Evolutionary conservation across 169 alveolate genomes (phyloP).

Genomic region (Sarcocystis neurona): DNA sequence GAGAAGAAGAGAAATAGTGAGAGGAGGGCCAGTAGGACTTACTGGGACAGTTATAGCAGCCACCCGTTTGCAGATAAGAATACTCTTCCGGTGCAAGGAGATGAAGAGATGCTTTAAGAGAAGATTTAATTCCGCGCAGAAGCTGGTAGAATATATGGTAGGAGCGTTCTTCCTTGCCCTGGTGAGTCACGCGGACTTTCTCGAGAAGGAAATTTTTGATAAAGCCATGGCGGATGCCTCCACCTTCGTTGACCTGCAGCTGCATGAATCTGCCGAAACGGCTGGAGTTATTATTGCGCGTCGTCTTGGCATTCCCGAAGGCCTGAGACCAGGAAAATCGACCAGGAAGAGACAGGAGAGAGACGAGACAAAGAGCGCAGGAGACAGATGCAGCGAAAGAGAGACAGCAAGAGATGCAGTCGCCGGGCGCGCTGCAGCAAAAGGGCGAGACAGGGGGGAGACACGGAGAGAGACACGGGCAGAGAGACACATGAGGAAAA

Average conservation of each 20-base stretch:
- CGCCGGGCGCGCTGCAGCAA: too few relatives aligned
- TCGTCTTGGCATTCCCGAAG: slow-evolving; percentile 98
- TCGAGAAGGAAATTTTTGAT: slow-evolving; percentile 93
- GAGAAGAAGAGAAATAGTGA: too few relatives aligned
- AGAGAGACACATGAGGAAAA: too few relatives aligned
- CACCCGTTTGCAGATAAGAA: slow-evolving; percentile 12
- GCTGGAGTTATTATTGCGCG: slow-evolving; percentile 94
- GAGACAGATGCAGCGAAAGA: not conserved
- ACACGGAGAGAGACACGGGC: too few relatives aligned
- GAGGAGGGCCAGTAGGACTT: too few relatives aligned
- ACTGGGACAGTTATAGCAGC: slow-evolving; percentile 39
- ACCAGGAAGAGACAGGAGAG: not conserved
- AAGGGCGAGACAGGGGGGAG: too few relatives aligned
- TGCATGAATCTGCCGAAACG: slow-evolving; percentile 96
- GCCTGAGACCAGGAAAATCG: slow-evolving; percentile 74
- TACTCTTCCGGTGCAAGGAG: slow-evolving; percentile 1
- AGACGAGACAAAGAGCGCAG: not conserved
- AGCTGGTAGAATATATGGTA: slow-evolving; percentile 96
- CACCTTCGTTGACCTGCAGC: slow-evolving; percentile 63
- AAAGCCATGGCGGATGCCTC: slow-evolving; percentile 86
- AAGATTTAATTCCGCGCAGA: slow-evolving; percentile 82
- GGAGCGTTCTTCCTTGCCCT: slow-evolving; percentile 86
- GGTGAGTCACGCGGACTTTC: slow-evolving; percentile 94
- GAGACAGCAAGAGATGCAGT: too few relatives aligned
- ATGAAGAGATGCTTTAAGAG: slow-evolving; percentile 73